Conservation (phyloP, 2,329 filamentous ascomycete genomes). For the Talaromyces sp. region DNA sequence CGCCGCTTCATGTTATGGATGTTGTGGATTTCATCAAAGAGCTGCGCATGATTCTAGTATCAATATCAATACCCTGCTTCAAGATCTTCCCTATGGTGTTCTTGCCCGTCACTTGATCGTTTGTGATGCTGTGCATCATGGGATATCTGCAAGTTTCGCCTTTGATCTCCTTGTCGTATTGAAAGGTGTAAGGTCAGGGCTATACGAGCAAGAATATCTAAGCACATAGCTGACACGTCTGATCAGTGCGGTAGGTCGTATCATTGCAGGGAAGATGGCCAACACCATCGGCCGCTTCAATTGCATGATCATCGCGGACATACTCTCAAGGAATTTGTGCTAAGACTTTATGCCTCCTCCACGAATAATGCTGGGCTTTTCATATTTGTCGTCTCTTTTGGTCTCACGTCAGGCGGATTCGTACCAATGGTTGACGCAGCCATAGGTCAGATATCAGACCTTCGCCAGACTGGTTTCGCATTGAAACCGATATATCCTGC, state of each 20-base stretch:
- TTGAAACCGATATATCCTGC: constrained; percentile 26
- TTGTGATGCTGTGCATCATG: background rate
- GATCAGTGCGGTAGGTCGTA: background rate
- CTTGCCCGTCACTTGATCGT: background rate
- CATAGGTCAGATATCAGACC: constrained; percentile 9
- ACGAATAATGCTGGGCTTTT: background rate
- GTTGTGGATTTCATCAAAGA: background rate
- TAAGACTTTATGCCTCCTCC: background rate
- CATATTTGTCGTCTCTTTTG: background rate
- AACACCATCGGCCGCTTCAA: background rate
- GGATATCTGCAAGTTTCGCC: background rate
- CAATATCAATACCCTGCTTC: background rate
- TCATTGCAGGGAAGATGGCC: background rate
- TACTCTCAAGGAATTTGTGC: background rate
- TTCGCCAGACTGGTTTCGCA: constrained; percentile 26
- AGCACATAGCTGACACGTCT: background rate
- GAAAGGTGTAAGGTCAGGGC: background rate
- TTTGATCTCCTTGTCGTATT: background rate
- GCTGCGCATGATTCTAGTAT: background rate
- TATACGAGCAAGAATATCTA: too few species aligned
- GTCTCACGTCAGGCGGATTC: background rate
- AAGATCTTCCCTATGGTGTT: background rate
- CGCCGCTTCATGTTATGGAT: background rate
- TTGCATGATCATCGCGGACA: background rate
- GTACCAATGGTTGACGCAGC: background rate